A percentile compares a stretch with the other conserved stretches of the same genome.
Evolutionary conservation across 176 grass and related monocot species (phyloP).

Genomic region (Oryza rufipogon): DNA sequence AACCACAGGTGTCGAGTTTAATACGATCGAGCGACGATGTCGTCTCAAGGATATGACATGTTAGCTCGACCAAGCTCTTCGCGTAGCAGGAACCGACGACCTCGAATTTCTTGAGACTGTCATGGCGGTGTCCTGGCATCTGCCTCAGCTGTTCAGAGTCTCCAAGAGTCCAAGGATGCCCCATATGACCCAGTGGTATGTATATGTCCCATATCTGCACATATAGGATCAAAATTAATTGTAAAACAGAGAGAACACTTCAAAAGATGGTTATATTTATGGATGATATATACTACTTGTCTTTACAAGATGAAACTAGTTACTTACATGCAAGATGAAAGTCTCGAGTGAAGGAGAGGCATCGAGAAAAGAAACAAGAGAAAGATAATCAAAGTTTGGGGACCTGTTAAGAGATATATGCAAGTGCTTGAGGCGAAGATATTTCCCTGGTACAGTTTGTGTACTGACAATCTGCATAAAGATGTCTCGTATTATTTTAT

Average conservation of each 20-base stretch:
- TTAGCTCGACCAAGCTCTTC: not conserved
- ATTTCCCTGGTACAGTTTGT: not conserved
- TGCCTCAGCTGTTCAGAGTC: not conserved
- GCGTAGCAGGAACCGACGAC: not conserved
- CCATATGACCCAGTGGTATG: not conserved
- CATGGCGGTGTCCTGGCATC: not conserved
- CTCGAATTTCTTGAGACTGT: not conserved
- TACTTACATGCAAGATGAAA: not conserved
- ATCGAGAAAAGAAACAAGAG: slow-evolving; percentile 17
- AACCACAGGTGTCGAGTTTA: no score
- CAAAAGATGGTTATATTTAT: not conserved
- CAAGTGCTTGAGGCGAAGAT: slow-evolving; percentile 5
- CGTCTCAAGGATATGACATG: not conserved
- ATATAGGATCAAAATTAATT: not conserved
- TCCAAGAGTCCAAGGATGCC: not conserved
- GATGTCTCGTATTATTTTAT: not conserved
- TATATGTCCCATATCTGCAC: not conserved
- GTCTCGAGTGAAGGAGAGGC: slow-evolving; percentile 26
- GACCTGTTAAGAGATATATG: not conserved
- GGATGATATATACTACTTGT: no score
- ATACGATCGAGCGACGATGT: no score
- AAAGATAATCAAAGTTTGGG: slow-evolving; percentile 15
- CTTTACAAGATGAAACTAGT: not conserved
- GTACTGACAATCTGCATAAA: not conserved
- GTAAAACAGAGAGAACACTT: not conserved